Evolutionary conservation across 1,284 basidiomycete species (phyloP).

Genomic region (Malassezia caprae): DNA sequence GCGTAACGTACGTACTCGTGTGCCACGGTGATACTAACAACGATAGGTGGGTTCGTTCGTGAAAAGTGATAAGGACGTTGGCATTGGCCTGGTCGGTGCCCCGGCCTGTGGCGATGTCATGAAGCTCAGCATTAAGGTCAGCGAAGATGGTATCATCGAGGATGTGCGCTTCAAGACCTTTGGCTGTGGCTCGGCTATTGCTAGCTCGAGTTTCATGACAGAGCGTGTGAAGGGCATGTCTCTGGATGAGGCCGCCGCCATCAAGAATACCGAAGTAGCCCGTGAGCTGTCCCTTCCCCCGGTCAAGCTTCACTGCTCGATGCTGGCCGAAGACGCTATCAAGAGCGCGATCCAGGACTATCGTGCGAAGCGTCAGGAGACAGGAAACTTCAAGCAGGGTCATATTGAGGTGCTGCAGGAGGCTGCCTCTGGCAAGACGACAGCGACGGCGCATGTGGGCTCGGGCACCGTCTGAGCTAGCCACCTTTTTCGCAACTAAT

Average conservation of each 20-base stretch:
- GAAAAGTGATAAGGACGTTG: conserved; percentile 81
- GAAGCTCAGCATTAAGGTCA: conserved; percentile 97
- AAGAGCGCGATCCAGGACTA: conserved; percentile 50
- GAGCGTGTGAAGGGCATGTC: conserved; percentile 92
- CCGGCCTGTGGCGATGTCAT: conserved; percentile 91
- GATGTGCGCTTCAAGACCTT: conserved; percentile 82
- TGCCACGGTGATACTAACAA: conserved; percentile 51
- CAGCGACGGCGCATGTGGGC: conserved; percentile 58
- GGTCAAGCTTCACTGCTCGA: conserved; percentile 69
- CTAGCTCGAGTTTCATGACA: conserved; percentile 61
- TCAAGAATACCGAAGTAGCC: conserved; percentile 98
- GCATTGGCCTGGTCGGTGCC: conserved; percentile 94
- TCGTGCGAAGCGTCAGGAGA: conserved; percentile 32
- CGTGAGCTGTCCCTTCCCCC: conserved; percentile 78
- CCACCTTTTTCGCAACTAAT: background rate
- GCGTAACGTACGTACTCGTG: conserved; percentile 31
- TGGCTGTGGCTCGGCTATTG: conserved; percentile 83
- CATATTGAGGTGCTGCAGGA: conserved; percentile 69
- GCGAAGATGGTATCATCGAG: conserved; percentile 82
- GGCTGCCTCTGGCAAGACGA: conserved; percentile 59
- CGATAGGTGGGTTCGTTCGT: conserved; percentile 81
- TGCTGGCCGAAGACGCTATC: conserved; percentile 97
- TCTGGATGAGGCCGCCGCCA: conserved; percentile 83
- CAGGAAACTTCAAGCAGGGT: conserved; percentile 50
- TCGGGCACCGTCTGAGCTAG: conserved; percentile 25